Evolutionary conservation across 768 basidiomycete genomes (phyloP).

Genomic region (Russula abietina): DNA sequence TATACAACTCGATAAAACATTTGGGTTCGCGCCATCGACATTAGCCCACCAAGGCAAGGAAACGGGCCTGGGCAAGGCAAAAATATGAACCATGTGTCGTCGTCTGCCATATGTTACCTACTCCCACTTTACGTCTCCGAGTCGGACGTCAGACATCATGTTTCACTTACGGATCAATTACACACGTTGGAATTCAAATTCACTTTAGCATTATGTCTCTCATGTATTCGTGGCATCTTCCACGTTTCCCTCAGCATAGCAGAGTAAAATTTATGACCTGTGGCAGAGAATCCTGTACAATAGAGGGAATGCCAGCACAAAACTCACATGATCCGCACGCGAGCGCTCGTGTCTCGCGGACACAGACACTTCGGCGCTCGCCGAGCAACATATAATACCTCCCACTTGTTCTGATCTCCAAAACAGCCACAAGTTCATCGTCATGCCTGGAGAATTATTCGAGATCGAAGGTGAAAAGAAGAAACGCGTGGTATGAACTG

Average conservation of each 20-base stretch:
- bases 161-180: neutral
- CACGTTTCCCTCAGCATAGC: neutral
- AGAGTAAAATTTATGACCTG: neutral
- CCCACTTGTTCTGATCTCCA: neutral
- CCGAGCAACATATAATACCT: constrained; percentile 8
- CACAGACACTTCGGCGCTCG: constrained; percentile 15
- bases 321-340: no score
- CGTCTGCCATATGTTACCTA: neutral
- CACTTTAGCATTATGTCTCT: neutral
- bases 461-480: constrained; percentile 62
- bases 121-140: neutral
- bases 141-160: neutral
- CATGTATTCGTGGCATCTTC: neutral
- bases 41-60: constrained; percentile 67
- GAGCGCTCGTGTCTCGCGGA: constrained; percentile 13
- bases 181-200: neutral
- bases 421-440: neutral
- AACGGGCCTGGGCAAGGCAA: constrained; percentile 58
- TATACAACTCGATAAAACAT: constrained; percentile 63
- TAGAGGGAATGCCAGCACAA: neutral
- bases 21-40: constrained; percentile 84
- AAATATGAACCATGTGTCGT: constrained; percentile 37
- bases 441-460: constrained; percentile 33
- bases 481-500: constrained; percentile 75
- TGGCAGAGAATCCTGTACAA: neutral